Conservation (phyloP, 306 rosid species). For the Castanea sativa region DNA sequence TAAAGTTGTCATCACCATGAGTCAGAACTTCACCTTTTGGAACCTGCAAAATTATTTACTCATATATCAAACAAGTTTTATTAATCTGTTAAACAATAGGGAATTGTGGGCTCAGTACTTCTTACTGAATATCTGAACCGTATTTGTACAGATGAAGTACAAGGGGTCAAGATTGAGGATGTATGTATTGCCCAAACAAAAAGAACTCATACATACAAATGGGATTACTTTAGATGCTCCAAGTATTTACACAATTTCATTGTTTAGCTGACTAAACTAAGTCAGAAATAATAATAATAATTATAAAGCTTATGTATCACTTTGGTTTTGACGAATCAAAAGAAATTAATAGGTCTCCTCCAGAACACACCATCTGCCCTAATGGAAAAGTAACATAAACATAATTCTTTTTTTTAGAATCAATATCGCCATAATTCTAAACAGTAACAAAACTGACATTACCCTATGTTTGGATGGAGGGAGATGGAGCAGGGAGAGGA, state of each 20-base stretch:
- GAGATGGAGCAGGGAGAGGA: background rate
- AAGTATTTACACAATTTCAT: background rate
- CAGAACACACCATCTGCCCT: background rate
- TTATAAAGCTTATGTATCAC: background rate
- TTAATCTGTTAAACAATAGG: background rate
- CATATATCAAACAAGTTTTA: conserved; percentile 9
- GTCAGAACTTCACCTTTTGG: conserved; percentile 78
- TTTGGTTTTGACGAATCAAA: background rate
- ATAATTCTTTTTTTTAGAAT: background rate
- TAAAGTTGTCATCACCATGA: conserved; percentile 65
- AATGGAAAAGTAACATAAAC: background rate
- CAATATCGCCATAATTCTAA: background rate
- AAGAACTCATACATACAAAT: background rate
- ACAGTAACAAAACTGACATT: background rate
- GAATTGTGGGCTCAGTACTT: background rate
- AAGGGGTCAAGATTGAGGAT: background rate
- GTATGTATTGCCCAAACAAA: background rate
- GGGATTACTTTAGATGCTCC: background rate
- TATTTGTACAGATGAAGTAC: background rate
- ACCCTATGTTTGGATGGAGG: too few relatives aligned
- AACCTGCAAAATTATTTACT: conserved; percentile 55
- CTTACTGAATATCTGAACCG: background rate
- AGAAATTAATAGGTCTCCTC: background rate
- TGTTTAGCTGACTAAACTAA: background rate
- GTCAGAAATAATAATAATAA: background rate